Evolutionary conservation across 108 stramenopile species (phyloP), one percentile per base, ranked within the genome.

Genomic region (Discostella stelligeroides): DNA sequence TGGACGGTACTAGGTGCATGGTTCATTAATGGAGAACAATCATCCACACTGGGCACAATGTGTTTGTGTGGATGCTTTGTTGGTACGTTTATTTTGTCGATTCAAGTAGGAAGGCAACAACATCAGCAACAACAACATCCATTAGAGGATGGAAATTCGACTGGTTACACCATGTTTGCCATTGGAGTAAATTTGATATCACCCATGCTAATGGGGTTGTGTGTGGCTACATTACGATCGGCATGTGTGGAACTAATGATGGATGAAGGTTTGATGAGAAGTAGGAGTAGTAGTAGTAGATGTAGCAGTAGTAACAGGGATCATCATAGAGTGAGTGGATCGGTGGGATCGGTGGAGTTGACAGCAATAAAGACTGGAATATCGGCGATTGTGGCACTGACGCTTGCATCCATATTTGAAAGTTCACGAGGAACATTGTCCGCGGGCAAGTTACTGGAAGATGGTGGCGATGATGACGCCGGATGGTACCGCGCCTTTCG

Each of bases 191-290:
- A 79, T 60, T 55, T 79, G 13, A 13, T 67, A 21, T 64, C 62
- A 29, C 77, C 77, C 12, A 65, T 79, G 37, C 56, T 79, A 30
- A 41, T 79, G 50, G 77, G 77, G 15, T 58, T 79, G 20, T 79
- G 77, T 56, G 43, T 79, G 25, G 57, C 77, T 0, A 66, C 67
- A 25, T 37, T 79, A 2, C 77, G 77, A 20, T 29, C 60, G 60
- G 77, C 77, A 42, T 73, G 72, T 25, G 57, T 39, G 24, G 42
- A 67, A 18, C 55, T 79, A 7, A 62, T 79, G 59, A 37, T 45
- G 51, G 63, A 57, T 8, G 34, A 6, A 34, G 34, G 34, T n/a
- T n/a, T n/a, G n/a, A n/a, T n/a, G n/a, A n/a, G n/a, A n/a, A n/a
- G n/a, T n/a, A n/a, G n/a, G n/a, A n/a, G n/a, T n/a, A n/a, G n/a